phyloP scores from a whole-genome alignment of 1,139 yeast genomes.

The Hemisphaericaspora xylanilytica region DNA sequence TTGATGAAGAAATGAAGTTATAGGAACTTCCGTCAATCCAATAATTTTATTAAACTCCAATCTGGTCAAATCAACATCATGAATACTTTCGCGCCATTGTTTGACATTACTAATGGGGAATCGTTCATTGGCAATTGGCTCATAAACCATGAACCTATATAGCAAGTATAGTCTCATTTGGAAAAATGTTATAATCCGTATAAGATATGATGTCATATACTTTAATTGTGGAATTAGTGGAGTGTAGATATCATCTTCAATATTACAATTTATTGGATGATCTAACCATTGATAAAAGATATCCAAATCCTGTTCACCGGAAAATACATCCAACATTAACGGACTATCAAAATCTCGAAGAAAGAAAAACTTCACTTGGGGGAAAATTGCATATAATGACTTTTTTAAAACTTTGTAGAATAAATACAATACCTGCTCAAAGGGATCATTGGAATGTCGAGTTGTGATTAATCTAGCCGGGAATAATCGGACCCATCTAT shows the following conservation, averaged over 20 bases:
- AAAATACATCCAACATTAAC: conserved; percentile 39
- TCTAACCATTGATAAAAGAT: conserved; percentile 24
- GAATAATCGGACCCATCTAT: conserved; percentile 38
- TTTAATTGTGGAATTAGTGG: conserved; percentile 22
- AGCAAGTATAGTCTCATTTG: conserved; percentile 23
- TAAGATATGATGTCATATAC: conserved; percentile 29
- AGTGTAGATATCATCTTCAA: conserved; percentile 19
- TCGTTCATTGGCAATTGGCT: conserved; percentile 19
- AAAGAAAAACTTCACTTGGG: conserved; percentile 43
- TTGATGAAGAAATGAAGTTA: conserved; percentile 27
- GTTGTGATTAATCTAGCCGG: conserved; percentile 31
- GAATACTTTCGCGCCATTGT: conserved; percentile 28
- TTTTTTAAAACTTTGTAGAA: conserved; percentile 38
- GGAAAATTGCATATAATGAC: conserved; percentile 36
- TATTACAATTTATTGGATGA: conserved; percentile 14
- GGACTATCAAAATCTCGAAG: conserved; percentile 45
- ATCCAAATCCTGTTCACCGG: conserved; percentile 25
- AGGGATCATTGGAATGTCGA: conserved; percentile 24
- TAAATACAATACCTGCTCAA: conserved; percentile 33
- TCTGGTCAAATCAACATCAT: conserved; percentile 26
- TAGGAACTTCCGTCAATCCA: conserved; percentile 27
- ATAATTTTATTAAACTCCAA: conserved; percentile 24
- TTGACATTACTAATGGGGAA: conserved; percentile 33
- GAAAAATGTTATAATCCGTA: conserved; percentile 33
- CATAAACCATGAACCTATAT: conserved; percentile 31